These are phyloP conservation scores for Claviceps sorghi DNA, from an alignment of 2,329 filamentous ascomycete species.

Conservation along the genomic window DNA sequence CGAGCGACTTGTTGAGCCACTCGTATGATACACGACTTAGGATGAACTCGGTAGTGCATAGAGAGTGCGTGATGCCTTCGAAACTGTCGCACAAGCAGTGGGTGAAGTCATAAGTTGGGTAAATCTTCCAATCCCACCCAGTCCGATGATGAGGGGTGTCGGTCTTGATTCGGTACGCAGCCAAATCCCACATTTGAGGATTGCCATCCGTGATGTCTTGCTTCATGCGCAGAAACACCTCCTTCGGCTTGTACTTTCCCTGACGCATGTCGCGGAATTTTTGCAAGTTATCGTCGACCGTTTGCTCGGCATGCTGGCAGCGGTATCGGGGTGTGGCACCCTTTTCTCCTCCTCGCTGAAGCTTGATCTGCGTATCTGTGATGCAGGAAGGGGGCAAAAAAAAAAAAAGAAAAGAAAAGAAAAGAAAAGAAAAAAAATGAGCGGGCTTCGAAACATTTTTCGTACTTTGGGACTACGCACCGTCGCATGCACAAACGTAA, in stretches of 20 bases:
- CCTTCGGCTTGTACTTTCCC: slow-evolving; percentile 73
- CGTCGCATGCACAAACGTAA: slow-evolving; percentile 76
- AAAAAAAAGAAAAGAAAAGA: no score
- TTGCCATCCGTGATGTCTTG: slow-evolving; percentile 73
- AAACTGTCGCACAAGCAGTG: slow-evolving; percentile 88
- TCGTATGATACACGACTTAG: slow-evolving; percentile 78
- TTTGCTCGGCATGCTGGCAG: slow-evolving; percentile 65
- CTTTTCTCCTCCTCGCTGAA: slow-evolving; percentile 67
- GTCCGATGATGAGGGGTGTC: slow-evolving; percentile 61
- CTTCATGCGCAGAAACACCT: slow-evolving; percentile 86
- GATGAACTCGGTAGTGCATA: slow-evolving; percentile 89
- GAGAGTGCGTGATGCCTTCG: slow-evolving; percentile 78
- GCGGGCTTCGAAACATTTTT: background rate
- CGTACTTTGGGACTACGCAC: slow-evolving; percentile 30
- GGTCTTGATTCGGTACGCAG: slow-evolving; percentile 73
- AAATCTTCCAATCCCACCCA: slow-evolving; percentile 75
- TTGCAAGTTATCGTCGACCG: slow-evolving; percentile 58
- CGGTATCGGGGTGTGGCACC: slow-evolving; percentile 56
- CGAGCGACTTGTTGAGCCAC: slow-evolving; percentile 69
- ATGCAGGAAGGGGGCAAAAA: background rate
- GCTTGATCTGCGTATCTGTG: slow-evolving; percentile 61
- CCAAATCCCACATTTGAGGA: slow-evolving; percentile 92
- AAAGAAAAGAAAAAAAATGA: background rate
- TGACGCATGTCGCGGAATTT: slow-evolving; percentile 87
- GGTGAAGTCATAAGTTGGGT: slow-evolving; percentile 87